Conservation (phyloP, 192 early-diverging fungal genomes). For the Backusella tarrabulga region DNA sequence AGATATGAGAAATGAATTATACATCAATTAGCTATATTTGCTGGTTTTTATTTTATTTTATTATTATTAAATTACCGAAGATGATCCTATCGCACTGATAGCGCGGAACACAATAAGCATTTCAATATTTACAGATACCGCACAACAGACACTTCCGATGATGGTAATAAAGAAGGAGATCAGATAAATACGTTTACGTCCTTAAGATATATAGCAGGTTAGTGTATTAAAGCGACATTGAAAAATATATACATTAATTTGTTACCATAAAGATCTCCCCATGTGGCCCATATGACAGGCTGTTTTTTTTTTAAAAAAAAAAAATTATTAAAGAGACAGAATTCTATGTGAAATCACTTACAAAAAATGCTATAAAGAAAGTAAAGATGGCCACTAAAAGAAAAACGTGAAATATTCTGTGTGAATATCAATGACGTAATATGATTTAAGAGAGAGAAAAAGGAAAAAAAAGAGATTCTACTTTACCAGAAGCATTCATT, state of each 20-base stretch:
- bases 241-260: not conserved
- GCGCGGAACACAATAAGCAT: slow-evolving; percentile 30
- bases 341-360: not conserved
- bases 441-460: not conserved
- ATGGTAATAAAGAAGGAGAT: slow-evolving; percentile 25
- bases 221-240: not conserved
- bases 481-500: slow-evolving; percentile 33
- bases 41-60: not conserved
- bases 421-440: not conserved
- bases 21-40: not conserved
- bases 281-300: slow-evolving; percentile 30
- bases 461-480: not conserved
- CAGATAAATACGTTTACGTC: slow-evolving; percentile 28
- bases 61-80: slow-evolving; percentile 19
- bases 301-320: not conserved
- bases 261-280: slow-evolving; percentile 22
- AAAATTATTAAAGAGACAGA: not conserved
- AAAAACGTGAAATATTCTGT: not conserved
- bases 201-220: not conserved
- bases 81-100: slow-evolving; percentile 32
- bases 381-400: slow-evolving; percentile 27
- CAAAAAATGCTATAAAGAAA: slow-evolving; percentile 32
- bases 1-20: not conserved
- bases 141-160: slow-evolving; percentile 24
- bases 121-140: slow-evolving; percentile 23